Conservation (phyloP, 306 rosid species). For the Trifolium dubium region DNA sequence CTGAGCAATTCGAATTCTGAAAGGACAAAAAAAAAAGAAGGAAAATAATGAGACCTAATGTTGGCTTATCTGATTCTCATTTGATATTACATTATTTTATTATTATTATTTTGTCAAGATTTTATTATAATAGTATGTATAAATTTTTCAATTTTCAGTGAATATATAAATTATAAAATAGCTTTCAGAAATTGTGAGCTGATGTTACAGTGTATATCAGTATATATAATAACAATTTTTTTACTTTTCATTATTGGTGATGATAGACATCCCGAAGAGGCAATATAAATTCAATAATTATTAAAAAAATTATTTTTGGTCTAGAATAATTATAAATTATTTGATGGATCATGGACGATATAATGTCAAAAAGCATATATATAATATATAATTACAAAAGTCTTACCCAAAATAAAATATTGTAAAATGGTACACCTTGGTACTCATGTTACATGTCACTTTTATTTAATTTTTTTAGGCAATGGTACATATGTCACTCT, state of each 20-base stretch:
- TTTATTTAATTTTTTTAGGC: not conserved
- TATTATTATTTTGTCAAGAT: too few relatives aligned
- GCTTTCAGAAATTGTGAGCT: not conserved
- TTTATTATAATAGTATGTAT: too few relatives aligned
- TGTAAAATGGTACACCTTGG: not conserved
- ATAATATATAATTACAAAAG: not conserved
- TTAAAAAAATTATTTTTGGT: too few relatives aligned
- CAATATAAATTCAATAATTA: not conserved
- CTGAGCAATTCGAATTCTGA: too few relatives aligned
- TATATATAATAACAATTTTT: not conserved
- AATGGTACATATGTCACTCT: not conserved
- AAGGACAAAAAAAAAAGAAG: too few relatives aligned
- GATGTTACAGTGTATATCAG: not conserved
- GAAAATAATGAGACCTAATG: too few relatives aligned
- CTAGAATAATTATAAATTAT: not conserved
- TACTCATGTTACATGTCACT: constrained; percentile 21
- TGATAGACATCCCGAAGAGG: not conserved
- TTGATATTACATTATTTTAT: too few relatives aligned
- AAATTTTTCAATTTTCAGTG: too few relatives aligned
- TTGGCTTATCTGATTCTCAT: too few relatives aligned
- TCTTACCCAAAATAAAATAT: not conserved
- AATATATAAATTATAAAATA: not conserved
- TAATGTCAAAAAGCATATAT: not conserved
- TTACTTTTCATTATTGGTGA: not conserved
- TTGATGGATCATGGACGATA: not conserved